Conservation (phyloP, 2,329 filamentous ascomycete species). For the Stagonosporopsis cucurbitacearum region DNA sequence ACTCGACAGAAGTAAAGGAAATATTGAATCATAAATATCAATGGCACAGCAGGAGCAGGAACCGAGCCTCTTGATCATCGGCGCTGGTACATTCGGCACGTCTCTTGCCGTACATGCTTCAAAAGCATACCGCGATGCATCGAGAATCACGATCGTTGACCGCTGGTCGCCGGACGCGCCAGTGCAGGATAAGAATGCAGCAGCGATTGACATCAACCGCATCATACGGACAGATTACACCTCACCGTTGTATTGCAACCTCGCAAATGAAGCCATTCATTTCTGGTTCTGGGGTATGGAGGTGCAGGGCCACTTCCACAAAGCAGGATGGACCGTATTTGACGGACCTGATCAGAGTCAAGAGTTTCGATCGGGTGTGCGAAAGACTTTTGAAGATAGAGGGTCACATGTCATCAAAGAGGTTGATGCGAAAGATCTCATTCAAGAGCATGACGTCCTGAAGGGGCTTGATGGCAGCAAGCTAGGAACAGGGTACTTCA, state of each 20-base stretch:
- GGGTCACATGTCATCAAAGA: constrained; percentile 50
- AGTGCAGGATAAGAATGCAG: constrained; percentile 59
- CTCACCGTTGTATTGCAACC: constrained; percentile 62
- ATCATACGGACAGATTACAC: constrained; percentile 67
- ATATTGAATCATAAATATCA: background rate
- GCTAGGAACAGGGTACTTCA: constrained; percentile 54
- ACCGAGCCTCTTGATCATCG: constrained; percentile 61
- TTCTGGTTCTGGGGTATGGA: constrained; percentile 50
- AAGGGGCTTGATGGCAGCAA: constrained; percentile 36
- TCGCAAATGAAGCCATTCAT: constrained; percentile 52
- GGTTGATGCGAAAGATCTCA: constrained; percentile 46
- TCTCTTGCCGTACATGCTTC: constrained; percentile 70
- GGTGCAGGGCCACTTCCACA: constrained; percentile 57
- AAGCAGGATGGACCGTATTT: constrained; percentile 66
- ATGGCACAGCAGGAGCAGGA: constrained; percentile 13
- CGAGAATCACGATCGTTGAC: constrained; percentile 40
- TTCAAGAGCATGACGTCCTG: constrained; percentile 49
- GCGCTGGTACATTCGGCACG: constrained; percentile 70
- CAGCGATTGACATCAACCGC: constrained; percentile 67
- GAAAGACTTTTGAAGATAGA: constrained; percentile 59
- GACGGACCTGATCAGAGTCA: constrained; percentile 52
- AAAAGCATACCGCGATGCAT: constrained; percentile 56
- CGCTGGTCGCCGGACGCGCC: constrained; percentile 30
- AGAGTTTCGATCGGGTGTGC: constrained; percentile 59
- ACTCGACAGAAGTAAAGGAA: background rate